Evolutionary conservation across 306 rosid genomes (phyloP).

Genomic region (Prunus dulcis): DNA sequence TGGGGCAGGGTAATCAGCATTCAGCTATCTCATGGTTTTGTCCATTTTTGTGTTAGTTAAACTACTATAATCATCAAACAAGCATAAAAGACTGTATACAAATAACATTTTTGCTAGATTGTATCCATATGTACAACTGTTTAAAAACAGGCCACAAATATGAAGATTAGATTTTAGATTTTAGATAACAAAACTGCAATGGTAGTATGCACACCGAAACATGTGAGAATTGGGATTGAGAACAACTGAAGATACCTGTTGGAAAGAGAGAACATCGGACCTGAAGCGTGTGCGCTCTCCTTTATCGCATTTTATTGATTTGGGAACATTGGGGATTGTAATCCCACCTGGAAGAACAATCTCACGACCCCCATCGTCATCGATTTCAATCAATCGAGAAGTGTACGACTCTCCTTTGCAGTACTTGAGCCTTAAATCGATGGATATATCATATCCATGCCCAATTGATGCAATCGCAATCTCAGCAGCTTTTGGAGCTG

Average conservation of each 20-base stretch:
- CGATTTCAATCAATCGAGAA: conserved; percentile 74
- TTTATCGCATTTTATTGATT: conserved; percentile 87
- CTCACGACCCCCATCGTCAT: conserved; percentile 59
- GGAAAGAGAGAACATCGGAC: conserved; percentile 95
- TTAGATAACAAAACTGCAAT: neutral
- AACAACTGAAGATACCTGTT: conserved; percentile 57
- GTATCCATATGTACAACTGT: neutral
- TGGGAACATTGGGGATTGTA: conserved; percentile 68
- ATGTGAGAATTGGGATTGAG: neutral
- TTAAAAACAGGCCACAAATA: neutral
- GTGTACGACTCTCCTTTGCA: conserved; percentile 58
- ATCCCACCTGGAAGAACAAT: conserved; percentile 79
- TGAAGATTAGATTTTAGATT: neutral
- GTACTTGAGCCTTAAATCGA: conserved; percentile 81
- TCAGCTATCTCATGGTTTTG: neutral
- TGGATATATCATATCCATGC: conserved; percentile 76
- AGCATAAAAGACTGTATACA: neutral
- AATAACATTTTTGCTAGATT: neutral
- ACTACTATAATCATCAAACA: neutral
- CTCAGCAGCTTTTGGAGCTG: conserved; percentile 71
- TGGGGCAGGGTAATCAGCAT: neutral
- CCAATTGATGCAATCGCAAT: conserved; percentile 84
- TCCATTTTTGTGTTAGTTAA: neutral
- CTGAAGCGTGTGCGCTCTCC: conserved; percentile 94
- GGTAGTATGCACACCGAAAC: neutral